Evolutionary conservation across 2,329 filamentous ascomycete genomes (phyloP).

Genomic region (Pseudogymnoascus sp.): DNA sequence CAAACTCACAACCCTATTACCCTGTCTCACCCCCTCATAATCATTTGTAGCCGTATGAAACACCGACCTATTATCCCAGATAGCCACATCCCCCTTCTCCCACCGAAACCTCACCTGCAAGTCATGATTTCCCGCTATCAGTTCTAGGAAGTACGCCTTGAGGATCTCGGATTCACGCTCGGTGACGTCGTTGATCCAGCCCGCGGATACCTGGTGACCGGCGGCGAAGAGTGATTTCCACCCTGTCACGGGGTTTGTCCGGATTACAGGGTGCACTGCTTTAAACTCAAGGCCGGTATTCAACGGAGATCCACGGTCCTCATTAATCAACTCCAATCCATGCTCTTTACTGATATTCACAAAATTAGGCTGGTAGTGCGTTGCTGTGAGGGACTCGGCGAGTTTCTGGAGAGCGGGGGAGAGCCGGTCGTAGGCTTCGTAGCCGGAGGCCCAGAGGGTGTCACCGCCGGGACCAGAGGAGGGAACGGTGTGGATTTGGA

Average conservation of each 20-base stretch:
- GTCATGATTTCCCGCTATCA: slow-evolving; percentile 47
- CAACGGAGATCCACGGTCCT: slow-evolving; percentile 43
- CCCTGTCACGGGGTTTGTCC: slow-evolving; percentile 42
- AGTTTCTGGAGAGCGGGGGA: slow-evolving; percentile 14
- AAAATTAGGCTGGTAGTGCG: slow-evolving; percentile 18
- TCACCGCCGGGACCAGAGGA: slow-evolving; percentile 35
- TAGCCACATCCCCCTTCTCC: slow-evolving; percentile 45
- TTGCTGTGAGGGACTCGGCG: slow-evolving; percentile 16
- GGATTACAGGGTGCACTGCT: slow-evolving; percentile 48
- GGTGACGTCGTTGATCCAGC: slow-evolving; percentile 44
- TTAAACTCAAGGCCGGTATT: slow-evolving; percentile 46
- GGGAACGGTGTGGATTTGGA: slow-evolving; percentile 36
- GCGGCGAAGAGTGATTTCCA: slow-evolving; percentile 27
- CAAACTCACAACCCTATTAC: slow-evolving; percentile 39
- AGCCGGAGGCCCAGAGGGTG: slow-evolving; percentile 36
- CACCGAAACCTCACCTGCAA: slow-evolving; percentile 48
- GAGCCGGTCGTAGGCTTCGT: slow-evolving; percentile 13
- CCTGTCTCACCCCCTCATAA: slow-evolving; percentile 41
- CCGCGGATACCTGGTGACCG: slow-evolving; percentile 42
- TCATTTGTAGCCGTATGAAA: slow-evolving; percentile 51
- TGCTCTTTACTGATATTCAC: slow-evolving; percentile 17
- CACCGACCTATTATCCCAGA: slow-evolving; percentile 56
- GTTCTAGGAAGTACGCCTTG: slow-evolving; percentile 20
- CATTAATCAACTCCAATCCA: slow-evolving; percentile 33
- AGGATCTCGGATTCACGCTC: slow-evolving; percentile 43